phyloP scores from a whole-genome alignment of 225 moss, liverwort and hornwort species.

The Polytrichum formosum region DNA sequence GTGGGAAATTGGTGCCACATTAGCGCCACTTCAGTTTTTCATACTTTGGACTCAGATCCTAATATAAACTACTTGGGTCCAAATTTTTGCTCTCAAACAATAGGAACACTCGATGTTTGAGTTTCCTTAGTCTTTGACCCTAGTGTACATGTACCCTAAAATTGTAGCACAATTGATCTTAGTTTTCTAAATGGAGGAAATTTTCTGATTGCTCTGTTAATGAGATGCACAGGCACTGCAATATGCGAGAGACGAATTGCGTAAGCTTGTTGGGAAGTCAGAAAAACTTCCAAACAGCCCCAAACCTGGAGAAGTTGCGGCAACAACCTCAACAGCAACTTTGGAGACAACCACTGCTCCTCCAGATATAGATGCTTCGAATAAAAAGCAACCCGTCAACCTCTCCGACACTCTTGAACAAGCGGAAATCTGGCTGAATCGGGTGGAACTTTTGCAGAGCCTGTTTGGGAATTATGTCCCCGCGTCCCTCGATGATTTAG shows the following conservation, averaged over 20 bases:
- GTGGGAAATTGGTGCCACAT: no score
- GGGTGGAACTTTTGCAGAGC: constrained; percentile 88
- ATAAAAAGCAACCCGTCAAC: constrained; percentile 22
- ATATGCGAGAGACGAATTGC: constrained; percentile 68
- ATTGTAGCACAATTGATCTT: neutral
- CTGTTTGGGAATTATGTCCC: constrained; percentile 79
- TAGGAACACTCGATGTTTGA: no score
- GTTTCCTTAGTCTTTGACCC: no score
- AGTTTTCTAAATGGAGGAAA: neutral
- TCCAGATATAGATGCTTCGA: constrained; percentile 12
- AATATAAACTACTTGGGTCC: no score
- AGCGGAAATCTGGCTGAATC: constrained; percentile 84
- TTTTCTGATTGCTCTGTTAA: neutral
- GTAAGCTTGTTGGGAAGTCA: constrained; percentile 55
- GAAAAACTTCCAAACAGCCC: constrained; percentile 44
- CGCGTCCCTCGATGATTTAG: constrained; percentile 82
- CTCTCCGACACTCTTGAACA: constrained; percentile 61
- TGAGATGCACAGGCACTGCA: constrained; percentile 63
- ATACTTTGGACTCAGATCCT: no score
- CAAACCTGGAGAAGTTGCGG: constrained; percentile 23
- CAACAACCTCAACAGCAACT: constrained; percentile 34
- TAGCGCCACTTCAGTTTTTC: no score
- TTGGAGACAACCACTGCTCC: constrained; percentile 16
- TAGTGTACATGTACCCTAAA: no score
- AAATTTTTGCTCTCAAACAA: no score